Evolutionary conservation across 768 basidiomycete species (phyloP).

Genomic region (Leccinum barrowsii): DNA sequence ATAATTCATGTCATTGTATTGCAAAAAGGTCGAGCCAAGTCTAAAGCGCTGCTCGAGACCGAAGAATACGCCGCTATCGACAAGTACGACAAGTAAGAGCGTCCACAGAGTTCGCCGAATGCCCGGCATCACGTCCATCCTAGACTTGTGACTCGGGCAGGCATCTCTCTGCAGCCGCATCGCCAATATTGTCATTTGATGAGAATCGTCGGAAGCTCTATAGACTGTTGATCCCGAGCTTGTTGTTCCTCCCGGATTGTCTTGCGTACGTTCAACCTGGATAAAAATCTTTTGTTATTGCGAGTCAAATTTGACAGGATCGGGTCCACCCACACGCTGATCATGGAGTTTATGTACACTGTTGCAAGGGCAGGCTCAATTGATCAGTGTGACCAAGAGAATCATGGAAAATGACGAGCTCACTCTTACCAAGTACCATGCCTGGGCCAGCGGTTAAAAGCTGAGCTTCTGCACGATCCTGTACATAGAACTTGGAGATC

Average conservation of each 20-base stretch:
- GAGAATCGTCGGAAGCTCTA: neutral
- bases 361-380: neutral
- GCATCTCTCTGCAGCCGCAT: neutral
- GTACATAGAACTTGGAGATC: slow-evolving; percentile 15
- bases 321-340: slow-evolving; percentile 18
- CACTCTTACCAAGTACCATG: slow-evolving; percentile 18
- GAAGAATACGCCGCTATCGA: too few relatives aligned
- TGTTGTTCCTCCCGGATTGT: slow-evolving; percentile 16
- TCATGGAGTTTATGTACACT: slow-evolving; percentile 25
- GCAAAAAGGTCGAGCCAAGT: too few relatives aligned
- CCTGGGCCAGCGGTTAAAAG: slow-evolving; percentile 12
- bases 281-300: neutral
- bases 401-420: neutral
- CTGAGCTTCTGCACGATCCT: neutral
- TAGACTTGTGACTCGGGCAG: neutral
- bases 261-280: slow-evolving; percentile 18
- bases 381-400: neutral
- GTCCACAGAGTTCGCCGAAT: neutral
- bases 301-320: neutral
- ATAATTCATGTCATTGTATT: too few relatives aligned
- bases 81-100: too few relatives aligned
- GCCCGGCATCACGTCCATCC: neutral
- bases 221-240: neutral
- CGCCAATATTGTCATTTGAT: neutral
- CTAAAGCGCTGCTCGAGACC: too few relatives aligned